phyloP scores from a whole-genome alignment of 805 yeast genomes.

The Lipomyces yamanashiensis region DNA sequence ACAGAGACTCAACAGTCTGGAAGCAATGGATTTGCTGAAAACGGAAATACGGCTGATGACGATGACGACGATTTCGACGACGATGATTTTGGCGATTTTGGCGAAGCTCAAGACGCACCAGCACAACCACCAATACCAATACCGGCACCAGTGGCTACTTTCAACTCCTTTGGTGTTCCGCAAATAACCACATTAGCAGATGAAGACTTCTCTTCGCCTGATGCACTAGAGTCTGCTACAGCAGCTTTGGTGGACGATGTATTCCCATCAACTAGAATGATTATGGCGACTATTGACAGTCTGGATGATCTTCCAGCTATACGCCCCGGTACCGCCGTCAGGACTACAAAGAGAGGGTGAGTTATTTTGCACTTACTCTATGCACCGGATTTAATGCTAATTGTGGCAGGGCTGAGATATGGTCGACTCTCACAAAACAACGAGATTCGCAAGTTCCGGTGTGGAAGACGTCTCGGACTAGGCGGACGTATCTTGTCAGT shows the following conservation, averaged over 20 bases:
- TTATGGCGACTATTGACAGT: slow-evolving; percentile 21
- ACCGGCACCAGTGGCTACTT: neutral
- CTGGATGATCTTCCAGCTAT: slow-evolving; percentile 14
- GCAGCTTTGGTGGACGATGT: slow-evolving; percentile 19
- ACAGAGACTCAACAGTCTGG: neutral
- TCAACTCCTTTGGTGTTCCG: neutral
- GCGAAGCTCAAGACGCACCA: slow-evolving; percentile 21
- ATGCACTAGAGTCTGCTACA: slow-evolving; percentile 24
- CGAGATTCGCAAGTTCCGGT: slow-evolving; percentile 62
- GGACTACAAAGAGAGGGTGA: slow-evolving; percentile 12
- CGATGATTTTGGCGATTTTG: slow-evolving; percentile 37
- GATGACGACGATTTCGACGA: slow-evolving; percentile 31
- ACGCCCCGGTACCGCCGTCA: slow-evolving; percentile 11
- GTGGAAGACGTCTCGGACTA: slow-evolving; percentile 70
- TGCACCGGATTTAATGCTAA: neutral
- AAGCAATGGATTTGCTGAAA: neutral
- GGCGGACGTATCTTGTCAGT: slow-evolving; percentile 64
- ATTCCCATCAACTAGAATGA: slow-evolving; percentile 23
- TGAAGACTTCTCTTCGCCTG: slow-evolving; percentile 23
- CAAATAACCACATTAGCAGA: slow-evolving; percentile 1
- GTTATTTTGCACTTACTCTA: neutral
- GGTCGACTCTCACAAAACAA: slow-evolving; percentile 52
- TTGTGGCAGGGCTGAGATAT: slow-evolving; percentile 39
- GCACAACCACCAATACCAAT: slow-evolving; percentile 7
- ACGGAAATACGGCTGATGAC: slow-evolving; percentile 7